phyloP scores from a whole-genome alignment of 116 monocot species.

The Papilionanthe hybrid region DNA sequence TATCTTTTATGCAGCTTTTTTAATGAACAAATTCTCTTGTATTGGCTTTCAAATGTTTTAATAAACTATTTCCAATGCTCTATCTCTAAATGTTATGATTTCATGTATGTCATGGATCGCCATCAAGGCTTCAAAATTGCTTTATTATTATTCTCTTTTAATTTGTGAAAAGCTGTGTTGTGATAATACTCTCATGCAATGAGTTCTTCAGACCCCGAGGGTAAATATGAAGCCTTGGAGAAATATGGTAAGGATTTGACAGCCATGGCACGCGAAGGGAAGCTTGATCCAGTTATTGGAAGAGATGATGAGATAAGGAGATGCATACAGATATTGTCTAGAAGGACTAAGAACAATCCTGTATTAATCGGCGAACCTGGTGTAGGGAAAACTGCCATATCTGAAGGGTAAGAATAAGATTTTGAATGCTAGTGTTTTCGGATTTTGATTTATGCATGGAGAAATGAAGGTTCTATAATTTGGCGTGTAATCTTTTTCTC shows the following conservation, averaged over 20 bases:
- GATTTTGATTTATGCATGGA: neutral
- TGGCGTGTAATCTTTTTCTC: neutral
- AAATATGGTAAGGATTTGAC: constrained; percentile 98
- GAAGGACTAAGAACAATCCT: constrained; percentile 98
- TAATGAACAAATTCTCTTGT: neutral
- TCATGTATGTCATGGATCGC: neutral
- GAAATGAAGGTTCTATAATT: neutral
- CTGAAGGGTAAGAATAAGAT: constrained; percentile 73
- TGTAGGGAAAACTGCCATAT: constrained; percentile 99
- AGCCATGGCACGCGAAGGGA: constrained; percentile 92
- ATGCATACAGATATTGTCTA: constrained; percentile 96
- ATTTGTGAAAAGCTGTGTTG: neutral
- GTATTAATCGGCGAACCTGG: constrained; percentile 99
- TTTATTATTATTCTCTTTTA: neutral
- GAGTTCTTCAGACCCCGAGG: constrained; percentile 79
- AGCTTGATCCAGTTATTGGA: constrained; percentile 99
- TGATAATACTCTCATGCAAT: constrained; percentile 2
- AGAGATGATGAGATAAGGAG: constrained; percentile 99
- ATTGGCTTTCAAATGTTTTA: neutral
- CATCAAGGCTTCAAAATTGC: neutral
- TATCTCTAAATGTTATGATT: neutral
- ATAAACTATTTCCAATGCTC: neutral
- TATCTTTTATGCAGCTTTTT: neutral
- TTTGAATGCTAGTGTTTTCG: neutral
- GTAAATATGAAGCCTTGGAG: constrained; percentile 94